Conservation (phyloP, 2,329 filamentous ascomycete species). For the Sphaerulina musiva region DNA sequence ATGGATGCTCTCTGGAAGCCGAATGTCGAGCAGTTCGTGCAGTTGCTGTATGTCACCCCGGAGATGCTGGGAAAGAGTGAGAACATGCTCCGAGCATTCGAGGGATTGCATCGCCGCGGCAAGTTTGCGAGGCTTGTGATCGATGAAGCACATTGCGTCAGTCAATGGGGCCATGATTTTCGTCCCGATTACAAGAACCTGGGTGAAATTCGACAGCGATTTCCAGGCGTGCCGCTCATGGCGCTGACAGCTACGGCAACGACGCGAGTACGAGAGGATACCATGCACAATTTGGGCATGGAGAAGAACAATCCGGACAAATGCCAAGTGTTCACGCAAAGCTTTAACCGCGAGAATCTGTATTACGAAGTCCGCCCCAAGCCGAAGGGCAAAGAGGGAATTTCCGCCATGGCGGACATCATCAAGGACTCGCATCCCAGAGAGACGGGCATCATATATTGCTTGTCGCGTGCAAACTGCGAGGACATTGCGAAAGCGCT, state of each 20-base stretch:
- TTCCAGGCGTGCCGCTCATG: slow-evolving; percentile 80
- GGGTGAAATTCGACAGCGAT: slow-evolving; percentile 64
- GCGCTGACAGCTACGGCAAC: slow-evolving; percentile 94
- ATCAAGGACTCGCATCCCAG: slow-evolving; percentile 64
- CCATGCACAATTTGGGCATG: slow-evolving; percentile 86
- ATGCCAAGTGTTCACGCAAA: slow-evolving; percentile 78
- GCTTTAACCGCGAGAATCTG: slow-evolving; percentile 94
- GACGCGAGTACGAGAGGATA: slow-evolving; percentile 82
- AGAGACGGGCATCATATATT: slow-evolving; percentile 88
- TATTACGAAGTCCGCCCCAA: slow-evolving; percentile 75
- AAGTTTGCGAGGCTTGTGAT: slow-evolving; percentile 88
- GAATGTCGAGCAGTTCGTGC: slow-evolving; percentile 67
- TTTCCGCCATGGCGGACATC: slow-evolving; percentile 53
- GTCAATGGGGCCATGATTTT: slow-evolving; percentile 98
- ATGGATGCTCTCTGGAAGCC: slow-evolving; percentile 56
- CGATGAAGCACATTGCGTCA: slow-evolving; percentile 98
- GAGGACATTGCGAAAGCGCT: slow-evolving; percentile 72
- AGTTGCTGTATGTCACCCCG: slow-evolving; percentile 89
- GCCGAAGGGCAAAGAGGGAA: slow-evolving; percentile 50
- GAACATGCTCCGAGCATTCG: slow-evolving; percentile 59
- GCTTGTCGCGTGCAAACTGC: slow-evolving; percentile 74
- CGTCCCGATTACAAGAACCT: slow-evolving; percentile 89
- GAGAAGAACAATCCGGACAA: slow-evolving; percentile 35
- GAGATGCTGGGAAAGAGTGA: slow-evolving; percentile 89
- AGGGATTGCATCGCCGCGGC: slow-evolving; percentile 59